Evolutionary conservation across 176 grass and related monocot genomes (phyloP).

Genomic region (Eragrostis nindensis): DNA sequence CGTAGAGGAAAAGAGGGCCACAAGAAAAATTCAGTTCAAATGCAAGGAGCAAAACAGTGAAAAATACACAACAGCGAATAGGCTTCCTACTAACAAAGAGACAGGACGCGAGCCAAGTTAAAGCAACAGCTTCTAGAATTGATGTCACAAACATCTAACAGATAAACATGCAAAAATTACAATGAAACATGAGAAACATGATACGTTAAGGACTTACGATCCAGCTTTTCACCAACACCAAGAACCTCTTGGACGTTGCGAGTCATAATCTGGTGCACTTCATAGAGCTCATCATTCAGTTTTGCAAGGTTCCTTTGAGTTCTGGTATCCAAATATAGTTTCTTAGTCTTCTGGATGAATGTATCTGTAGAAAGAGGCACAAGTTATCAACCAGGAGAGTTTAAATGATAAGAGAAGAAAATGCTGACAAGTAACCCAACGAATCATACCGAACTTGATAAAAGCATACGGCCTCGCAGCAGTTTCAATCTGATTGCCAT

Average conservation of each 20-base stretch:
- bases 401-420: constrained; percentile 14
- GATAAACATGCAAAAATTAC: neutral
- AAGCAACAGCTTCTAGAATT: neutral
- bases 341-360: constrained; percentile 99
- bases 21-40: neutral
- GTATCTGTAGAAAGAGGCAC: constrained; percentile 61
- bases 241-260: constrained; percentile 98
- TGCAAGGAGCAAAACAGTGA: neutral
- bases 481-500: constrained; percentile 93
- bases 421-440: constrained; percentile 20
- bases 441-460: constrained; percentile 89
- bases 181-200: constrained; percentile 16
- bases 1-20: neutral
- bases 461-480: constrained; percentile 95
- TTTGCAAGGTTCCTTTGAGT: constrained; percentile 92
- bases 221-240: constrained; percentile 95
- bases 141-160: constrained; percentile 9
- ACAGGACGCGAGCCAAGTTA: neutral
- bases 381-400: constrained; percentile 29
- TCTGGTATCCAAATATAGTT: constrained; percentile 92
- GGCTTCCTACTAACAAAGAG: neutral
- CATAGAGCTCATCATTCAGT: constrained; percentile 94
- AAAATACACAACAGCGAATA: neutral
- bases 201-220: constrained; percentile 65
- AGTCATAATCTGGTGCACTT: constrained; percentile 98